Base-by-base conservation (phyloP, 768 basidiomycete species). In the Dentipellis sp. region DNA sequence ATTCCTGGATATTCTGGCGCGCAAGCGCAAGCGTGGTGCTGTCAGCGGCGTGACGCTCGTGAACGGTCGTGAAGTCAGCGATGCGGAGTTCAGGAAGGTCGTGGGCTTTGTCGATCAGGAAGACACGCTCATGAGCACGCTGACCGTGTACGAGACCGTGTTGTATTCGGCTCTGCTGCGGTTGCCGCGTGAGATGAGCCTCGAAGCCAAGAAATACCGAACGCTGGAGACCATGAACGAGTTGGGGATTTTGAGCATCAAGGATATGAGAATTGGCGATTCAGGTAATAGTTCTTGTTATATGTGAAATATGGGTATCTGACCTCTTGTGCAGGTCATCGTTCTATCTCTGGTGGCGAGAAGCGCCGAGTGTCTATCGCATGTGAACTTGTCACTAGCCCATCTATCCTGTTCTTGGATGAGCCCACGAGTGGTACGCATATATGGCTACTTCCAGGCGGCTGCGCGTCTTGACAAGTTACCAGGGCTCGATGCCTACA, bases 31-130 rank as follows among this genome's bases (percentile, higher is more conserved):
- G 73, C 78, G 86, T 12, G 97, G 97, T 0, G 56, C 64, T 1
- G 88, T 94, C 7, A 67, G 70, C 37, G 94, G 94, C 2, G 77
- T 77, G 29, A 86, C 85, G 38, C 79, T 91, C 17, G 84, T 97
- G 52, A 98, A 98, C 65, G 94, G 95, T 0, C 77, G 91, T 3
- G 78, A 79, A 57, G 86, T 95, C 22, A 74, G 75, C 46, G 77
- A 91, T 67, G 71, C 75, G 22, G 81, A 88, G 66, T 97, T 91
- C 75, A 86, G 83, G 67, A 81, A 83, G 37, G 87, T 97, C 5
- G 83, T 88, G 60, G 97, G 97, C 34, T 99, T 90, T 62, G 97
- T 99, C 46, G 95, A 99, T 67, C 97, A 99, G 70, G 97, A 98
- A 69, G 97, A 99, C 68, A 97, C 93, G 10, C 72, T 99, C 60